These are phyloP conservation scores for Parathielavia appendiculata DNA, from an alignment of 495 filamentous ascomycete species.

Conservation along the genomic window DNA sequence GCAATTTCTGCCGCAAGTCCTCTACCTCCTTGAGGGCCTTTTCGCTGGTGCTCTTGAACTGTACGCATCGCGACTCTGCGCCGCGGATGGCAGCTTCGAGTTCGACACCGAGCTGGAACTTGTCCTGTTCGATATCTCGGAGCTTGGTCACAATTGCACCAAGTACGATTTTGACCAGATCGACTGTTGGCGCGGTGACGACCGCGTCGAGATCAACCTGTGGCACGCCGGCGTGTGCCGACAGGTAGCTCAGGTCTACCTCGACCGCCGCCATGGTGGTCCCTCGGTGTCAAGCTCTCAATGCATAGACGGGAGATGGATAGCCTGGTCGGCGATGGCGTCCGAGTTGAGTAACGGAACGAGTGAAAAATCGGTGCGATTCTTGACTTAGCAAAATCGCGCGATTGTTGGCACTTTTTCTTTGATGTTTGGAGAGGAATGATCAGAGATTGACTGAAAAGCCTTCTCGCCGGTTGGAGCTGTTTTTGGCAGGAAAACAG, in stretches of 20 bases:
- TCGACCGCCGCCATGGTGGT: conserved; percentile 67
- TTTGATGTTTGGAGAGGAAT: conserved; percentile 9
- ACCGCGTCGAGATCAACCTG: conserved; percentile 60
- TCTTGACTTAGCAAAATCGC: background rate
- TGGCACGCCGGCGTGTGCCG: conserved; percentile 67
- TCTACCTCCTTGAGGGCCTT: conserved; percentile 76
- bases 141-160: conserved; percentile 65
- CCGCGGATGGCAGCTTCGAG: conserved; percentile 79
- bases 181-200: conserved; percentile 67
- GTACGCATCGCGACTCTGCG: conserved; percentile 72
- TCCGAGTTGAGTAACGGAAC: background rate
- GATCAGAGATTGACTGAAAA: background rate
- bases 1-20: conserved; percentile 70
- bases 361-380: background rate
- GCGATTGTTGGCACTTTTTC: conserved; percentile 12
- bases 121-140: conserved; percentile 78
- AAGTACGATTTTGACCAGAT: conserved; percentile 67
- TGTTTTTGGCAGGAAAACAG: conserved; percentile 22
- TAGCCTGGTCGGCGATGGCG: background rate
- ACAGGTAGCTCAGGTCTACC: conserved; percentile 69
- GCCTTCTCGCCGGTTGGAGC: background rate
- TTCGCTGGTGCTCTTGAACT: conserved; percentile 71
- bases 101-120: conserved; percentile 83
- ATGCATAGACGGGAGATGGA: conserved; percentile 17
- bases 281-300: conserved; percentile 26